phyloP scores from a whole-genome alignment of 2,329 filamentous ascomycete species.

The Whalleya microplaca region DNA sequence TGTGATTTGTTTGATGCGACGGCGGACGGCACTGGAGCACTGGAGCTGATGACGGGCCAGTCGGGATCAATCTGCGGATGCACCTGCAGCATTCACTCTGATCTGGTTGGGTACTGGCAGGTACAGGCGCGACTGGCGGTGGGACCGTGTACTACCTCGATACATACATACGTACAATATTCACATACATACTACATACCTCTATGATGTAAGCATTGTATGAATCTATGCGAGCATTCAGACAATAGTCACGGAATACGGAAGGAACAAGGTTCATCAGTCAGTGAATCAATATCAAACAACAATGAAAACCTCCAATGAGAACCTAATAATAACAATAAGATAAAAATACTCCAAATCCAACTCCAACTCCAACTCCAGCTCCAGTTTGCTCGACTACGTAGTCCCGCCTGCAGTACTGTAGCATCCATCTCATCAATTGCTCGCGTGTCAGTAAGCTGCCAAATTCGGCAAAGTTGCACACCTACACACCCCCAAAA shows the following conservation, averaged over 20 bases:
- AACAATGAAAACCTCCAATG: neutral
- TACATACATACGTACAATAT: neutral
- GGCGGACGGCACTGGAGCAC: too few species aligned
- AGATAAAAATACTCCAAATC: too few species aligned
- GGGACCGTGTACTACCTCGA: neutral
- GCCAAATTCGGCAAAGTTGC: neutral
- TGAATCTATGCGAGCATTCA: neutral
- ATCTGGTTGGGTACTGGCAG: too few species aligned
- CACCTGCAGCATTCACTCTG: constrained; percentile 12
- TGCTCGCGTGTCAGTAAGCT: neutral
- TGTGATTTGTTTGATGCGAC: constrained; percentile 11
- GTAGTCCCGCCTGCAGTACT: too few species aligned
- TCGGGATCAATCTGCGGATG: constrained; percentile 14
- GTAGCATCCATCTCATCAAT: neutral
- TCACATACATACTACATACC: neutral
- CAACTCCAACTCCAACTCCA: neutral
- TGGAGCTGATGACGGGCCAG: constrained; percentile 8
- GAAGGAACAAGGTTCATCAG: too few species aligned
- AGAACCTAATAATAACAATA: too few species aligned
- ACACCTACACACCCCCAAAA: neutral
- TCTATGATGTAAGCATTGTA: neutral
- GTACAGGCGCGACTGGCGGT: constrained; percentile 23
- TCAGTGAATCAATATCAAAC: too few species aligned
- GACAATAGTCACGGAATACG: too few species aligned
- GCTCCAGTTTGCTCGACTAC: neutral